Evolutionary conservation across 1,284 basidiomycete genomes (phyloP), one percentile per base, ranked within the genome.

Genomic region (Athelia sp.): DNA sequence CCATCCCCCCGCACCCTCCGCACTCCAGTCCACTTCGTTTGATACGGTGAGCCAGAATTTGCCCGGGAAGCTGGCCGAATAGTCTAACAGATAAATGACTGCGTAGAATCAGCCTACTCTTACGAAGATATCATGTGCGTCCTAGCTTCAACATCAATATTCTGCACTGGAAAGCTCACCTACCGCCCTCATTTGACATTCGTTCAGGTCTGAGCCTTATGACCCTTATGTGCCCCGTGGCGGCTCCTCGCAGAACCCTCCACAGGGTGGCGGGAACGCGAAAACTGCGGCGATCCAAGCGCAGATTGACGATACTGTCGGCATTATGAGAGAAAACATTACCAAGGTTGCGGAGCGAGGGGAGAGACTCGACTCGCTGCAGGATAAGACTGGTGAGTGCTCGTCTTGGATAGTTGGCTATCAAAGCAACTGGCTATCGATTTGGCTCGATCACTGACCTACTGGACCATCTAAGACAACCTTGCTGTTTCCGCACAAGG

Each of bases 401-500:
- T 36, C 49, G 23, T 51, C 10, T 48, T 55, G 22, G 18, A 46
- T 11, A 15, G 35, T 47, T 23, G 46, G 36, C 24, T 44, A 46
- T 38, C 47, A 15, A 23, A 34, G 18, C 17, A 21, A 26, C 10
- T 23, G 19, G 17, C 15, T 45, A 24, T 48, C 24, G 21, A 29
- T 42, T 55, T 43, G n/a, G n/a, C 18, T 29, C 31, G n/a, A 22
- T 32, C 31, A 34, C n/a, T 24, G 45, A 47, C 24, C 10, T 42
- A 14, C 24, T 47, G 36, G 42, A n/a, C 53, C 49, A 19, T 35
- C 47, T 51, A 23, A 18, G 96, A 99, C 71, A 98, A 90, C 65
- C 82, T 99, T 51, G 95, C 96, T 24, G 92, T 98, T 34, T 98
- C 94, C n/a, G 97, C 96, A 11, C 97, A 99, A 74, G 94, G 94